Percentiles rank a stretch among this genome's conserved stretches.
Conservation (phyloP, 2,329 filamentous ascomycete genomes). For the Pyrenochaeta sp. region DNA sequence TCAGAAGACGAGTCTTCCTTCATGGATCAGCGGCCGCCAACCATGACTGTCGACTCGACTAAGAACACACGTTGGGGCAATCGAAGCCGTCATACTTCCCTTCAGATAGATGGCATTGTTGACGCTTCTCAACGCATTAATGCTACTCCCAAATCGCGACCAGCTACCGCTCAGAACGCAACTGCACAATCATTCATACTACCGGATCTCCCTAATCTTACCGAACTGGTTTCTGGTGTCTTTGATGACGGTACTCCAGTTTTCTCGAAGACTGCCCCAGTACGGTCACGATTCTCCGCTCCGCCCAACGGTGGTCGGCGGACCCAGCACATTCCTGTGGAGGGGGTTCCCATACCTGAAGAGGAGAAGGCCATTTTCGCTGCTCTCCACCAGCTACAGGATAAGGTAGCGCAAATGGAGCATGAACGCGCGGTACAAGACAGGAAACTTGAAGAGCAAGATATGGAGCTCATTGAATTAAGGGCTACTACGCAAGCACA, state of each 20-base stretch:
- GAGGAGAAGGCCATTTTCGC: conserved; percentile 71
- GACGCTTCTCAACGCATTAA: conserved; percentile 31
- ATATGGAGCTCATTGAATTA: conserved; percentile 61
- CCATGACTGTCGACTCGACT: conserved; percentile 49
- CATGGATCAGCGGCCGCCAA: conserved; percentile 60
- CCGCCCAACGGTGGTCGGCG: conserved; percentile 44
- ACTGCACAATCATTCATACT: conserved; percentile 69
- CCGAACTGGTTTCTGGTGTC: conserved; percentile 67
- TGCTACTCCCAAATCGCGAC: conserved; percentile 39
- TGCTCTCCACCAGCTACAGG: conserved; percentile 66
- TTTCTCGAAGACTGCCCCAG: conserved; percentile 59
- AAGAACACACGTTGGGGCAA: conserved; percentile 66
- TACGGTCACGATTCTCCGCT: conserved; percentile 64
- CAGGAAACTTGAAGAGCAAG: conserved; percentile 59
- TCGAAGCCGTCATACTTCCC: conserved; percentile 52
- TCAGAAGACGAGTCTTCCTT: conserved; percentile 63
- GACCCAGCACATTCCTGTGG: conserved; percentile 56
- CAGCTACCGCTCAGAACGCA: conserved; percentile 56
- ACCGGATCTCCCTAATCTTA: conserved; percentile 68
- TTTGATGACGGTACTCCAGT: conserved; percentile 67
- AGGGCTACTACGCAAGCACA: conserved; percentile 57
- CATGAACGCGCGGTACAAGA: conserved; percentile 62
- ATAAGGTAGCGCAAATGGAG: conserved; percentile 66
- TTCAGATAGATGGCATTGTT: conserved; percentile 42
- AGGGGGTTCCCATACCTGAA: conserved; percentile 64